Evolutionary conservation across 768 basidiomycete genomes (phyloP).

Genomic region (Lactifluus hygrophoroides): DNA sequence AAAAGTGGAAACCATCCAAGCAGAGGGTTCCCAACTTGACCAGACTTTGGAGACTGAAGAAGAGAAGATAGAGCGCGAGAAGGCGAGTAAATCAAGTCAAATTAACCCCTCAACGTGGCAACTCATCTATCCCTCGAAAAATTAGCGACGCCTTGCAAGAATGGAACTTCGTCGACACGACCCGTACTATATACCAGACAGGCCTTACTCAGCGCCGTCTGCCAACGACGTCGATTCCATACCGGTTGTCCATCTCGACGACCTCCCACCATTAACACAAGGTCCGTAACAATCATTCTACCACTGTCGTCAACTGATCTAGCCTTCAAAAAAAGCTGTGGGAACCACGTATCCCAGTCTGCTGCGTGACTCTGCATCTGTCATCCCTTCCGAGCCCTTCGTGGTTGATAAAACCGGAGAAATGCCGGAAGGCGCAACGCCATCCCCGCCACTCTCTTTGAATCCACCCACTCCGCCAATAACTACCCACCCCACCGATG

Average conservation of each 20-base stretch:
- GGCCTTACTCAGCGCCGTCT: conserved; percentile 33
- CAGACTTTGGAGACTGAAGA: conserved; percentile 34
- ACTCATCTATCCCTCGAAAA: background rate
- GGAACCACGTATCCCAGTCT: conserved; percentile 8
- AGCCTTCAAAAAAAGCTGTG: background rate
- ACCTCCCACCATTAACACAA: conserved; percentile 43
- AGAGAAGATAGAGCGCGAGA: conserved; percentile 49
- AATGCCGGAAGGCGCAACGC: conserved; percentile 17
- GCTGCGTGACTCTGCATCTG: conserved; percentile 12
- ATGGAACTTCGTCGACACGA: conserved; percentile 73
- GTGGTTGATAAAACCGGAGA: conserved; percentile 18
- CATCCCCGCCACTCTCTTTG: conserved; percentile 15
- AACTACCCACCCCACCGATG: conserved; percentile 17
- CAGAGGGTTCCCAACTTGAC: conserved; percentile 21
- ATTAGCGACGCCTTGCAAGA: conserved; percentile 66
- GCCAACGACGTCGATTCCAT: conserved; percentile 78
- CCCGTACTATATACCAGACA: conserved; percentile 84
- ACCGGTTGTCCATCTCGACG: conserved; percentile 80
- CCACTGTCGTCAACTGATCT: background rate
- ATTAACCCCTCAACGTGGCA: background rate
- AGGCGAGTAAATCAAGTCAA: conserved; percentile 37
- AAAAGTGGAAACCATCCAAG: conserved; percentile 29
- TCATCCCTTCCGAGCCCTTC: conserved; percentile 7
- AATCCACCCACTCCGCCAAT: conserved; percentile 21
- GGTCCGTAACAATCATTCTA: conserved; percentile 21